Base-by-base conservation (phyloP, 2,329 filamentous ascomycete species). In the Didymella segeticola region DNA sequence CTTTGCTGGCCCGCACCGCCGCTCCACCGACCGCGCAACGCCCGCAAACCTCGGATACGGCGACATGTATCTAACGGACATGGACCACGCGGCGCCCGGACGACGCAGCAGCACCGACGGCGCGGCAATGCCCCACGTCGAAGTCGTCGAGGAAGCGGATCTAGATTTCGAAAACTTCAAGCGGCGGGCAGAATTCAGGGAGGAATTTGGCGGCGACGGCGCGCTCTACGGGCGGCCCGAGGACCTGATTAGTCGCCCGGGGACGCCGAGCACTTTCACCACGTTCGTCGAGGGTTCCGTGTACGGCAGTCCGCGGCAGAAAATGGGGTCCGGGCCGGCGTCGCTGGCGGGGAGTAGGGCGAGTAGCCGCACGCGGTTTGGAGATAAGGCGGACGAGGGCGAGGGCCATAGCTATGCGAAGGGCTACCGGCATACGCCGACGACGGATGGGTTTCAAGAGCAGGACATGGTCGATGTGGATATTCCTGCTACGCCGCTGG, bases 81-180 rank as follows among this genome's bases (percentile, higher is more conserved):
- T 97, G 91, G 77, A 80, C 12, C 63, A 77, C 1, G 69, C 73
- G 1, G 79, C 81, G 3, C 80, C 84, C 1, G 85, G 86, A 51
- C 86, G 86, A 45, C 17, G 49, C 5, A 51, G 47, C 11, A 43
- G 23, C 4, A 29, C 7, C 17, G 46, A 22, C 3, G 37, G 27
- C 11, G 38, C 39, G 7, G 30, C 53, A 4, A 45, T 70, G 14
- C 75, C 74, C 9, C 89, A 90, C 1, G 96, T 97, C 71, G 93
- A 98, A 75, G 84, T 96, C 47, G 91, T 98, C 0, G 86, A 89
- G 0, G 93, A 98, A 68, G 83, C 84, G 43, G 86, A 91, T 33
- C 87, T 96, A 67, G 91, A 96, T 72, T 96, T 96, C 70, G 87
- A 90, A 55, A 92, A 91, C 75, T 97, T 88, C 82, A 97, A 96